Evolutionary conservation across 2,329 filamentous ascomycete genomes (phyloP).

Genomic region (Balansia obtecta): DNA sequence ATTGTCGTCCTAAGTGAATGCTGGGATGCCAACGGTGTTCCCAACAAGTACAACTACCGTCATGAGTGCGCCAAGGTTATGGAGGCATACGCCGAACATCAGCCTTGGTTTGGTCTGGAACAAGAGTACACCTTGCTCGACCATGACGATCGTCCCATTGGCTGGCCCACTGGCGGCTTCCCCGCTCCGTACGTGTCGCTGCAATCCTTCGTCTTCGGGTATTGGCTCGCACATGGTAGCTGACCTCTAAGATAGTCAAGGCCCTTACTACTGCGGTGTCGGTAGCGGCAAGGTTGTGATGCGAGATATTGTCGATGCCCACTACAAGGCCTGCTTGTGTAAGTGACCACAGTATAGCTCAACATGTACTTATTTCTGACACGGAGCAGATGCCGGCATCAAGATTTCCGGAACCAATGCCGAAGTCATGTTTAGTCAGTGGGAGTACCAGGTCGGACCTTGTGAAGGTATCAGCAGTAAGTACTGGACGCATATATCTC

Average conservation of each 20-base stretch:
- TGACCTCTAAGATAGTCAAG: slow-evolving; percentile 18
- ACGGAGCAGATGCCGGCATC: slow-evolving; percentile 51
- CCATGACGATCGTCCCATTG: slow-evolving; percentile 75
- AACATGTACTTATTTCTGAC: background rate
- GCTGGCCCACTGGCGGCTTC: slow-evolving; percentile 59
- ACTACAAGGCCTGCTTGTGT: slow-evolving; percentile 55
- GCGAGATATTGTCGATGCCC: slow-evolving; percentile 83
- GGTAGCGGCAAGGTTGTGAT: slow-evolving; percentile 94
- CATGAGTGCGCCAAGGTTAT: slow-evolving; percentile 85
- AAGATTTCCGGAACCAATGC: slow-evolving; percentile 98
- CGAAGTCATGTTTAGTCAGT: slow-evolving; percentile 82
- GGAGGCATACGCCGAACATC: slow-evolving; percentile 68
- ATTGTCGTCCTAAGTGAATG: slow-evolving; percentile 90
- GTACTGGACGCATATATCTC: slow-evolving; percentile 18
- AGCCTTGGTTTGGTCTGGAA: slow-evolving; percentile 96
- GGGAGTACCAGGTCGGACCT: slow-evolving; percentile 96
- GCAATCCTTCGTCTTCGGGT: background rate
- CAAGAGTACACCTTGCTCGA: slow-evolving; percentile 85
- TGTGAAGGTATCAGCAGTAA: slow-evolving; percentile 73
- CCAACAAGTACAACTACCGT: slow-evolving; percentile 98
- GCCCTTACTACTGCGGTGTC: slow-evolving; percentile 64
- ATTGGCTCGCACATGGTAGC: background rate
- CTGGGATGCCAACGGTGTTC: slow-evolving; percentile 85
- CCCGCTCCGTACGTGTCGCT: slow-evolving; percentile 49
- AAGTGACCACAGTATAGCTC: slow-evolving; percentile 8